Percentiles rank a stretch among this genome's conserved stretches.
phyloP scores from a whole-genome alignment of 164 flowering plant genomes.

The Macadamia tetraphylla region DNA sequence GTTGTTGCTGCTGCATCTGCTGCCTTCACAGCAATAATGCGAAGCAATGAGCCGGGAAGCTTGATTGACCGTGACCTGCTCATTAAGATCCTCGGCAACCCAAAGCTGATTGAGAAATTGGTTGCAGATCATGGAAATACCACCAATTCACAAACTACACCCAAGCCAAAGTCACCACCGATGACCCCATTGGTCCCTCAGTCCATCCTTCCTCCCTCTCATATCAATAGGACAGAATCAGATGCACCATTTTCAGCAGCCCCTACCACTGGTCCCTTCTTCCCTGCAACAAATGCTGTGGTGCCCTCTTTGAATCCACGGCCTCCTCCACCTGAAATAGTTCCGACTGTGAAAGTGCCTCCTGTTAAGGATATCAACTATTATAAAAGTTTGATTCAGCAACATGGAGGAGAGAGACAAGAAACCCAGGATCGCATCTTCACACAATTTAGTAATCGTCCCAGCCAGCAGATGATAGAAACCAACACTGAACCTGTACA shows the following conservation, averaged over 20 bases:
- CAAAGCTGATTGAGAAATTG: conserved; percentile 61
- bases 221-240: conserved; percentile 22
- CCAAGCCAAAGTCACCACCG: conserved; percentile 20
- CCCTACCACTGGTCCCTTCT: conserved; percentile 25
- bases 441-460: conserved; percentile 28
- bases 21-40: conserved; percentile 51
- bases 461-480: conserved; percentile 18
- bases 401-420: conserved; percentile 74
- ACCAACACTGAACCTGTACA: conserved; percentile 25
- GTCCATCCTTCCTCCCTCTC: conserved; percentile 23
- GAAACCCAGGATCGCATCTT: conserved; percentile 21
- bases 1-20: conserved; percentile 66
- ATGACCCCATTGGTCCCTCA: conserved; percentile 8
- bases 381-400: conserved; percentile 85
- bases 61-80: conserved; percentile 76
- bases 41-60: conserved; percentile 54
- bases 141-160: conserved; percentile 15
- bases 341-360: conserved; percentile 25
- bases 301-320: conserved; percentile 20
- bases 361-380: conserved; percentile 58
- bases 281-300: conserved; percentile 32
- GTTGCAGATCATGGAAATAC: conserved; percentile 40
- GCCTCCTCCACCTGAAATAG: conserved; percentile 16
- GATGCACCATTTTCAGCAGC: conserved; percentile 19
- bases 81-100: conserved; percentile 64